Percentiles rank a stretch among this genome's conserved stretches.
Evolutionary conservation across 2,329 filamentous ascomycete species (phyloP).

Genomic region (Elsinoe fawcettii): DNA sequence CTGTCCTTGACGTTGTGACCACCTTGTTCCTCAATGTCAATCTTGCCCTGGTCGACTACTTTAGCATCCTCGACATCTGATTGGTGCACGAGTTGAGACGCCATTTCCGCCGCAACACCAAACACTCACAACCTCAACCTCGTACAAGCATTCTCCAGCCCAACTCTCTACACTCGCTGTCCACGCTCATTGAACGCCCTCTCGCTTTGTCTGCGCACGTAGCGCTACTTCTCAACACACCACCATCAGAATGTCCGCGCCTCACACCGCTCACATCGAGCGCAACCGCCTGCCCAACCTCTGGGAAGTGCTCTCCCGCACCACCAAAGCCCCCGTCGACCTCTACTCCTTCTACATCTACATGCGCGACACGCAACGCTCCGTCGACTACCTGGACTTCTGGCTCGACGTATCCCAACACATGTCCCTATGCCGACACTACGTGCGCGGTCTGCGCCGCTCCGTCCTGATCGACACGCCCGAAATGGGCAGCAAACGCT

Average conservation of each 20-base stretch:
- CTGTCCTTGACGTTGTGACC: neutral
- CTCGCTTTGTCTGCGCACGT: neutral
- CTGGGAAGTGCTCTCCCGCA: slow-evolving; percentile 88
- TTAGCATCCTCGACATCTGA: neutral
- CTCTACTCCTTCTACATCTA: slow-evolving; percentile 99
- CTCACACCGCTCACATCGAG: neutral
- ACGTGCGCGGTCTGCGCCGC: slow-evolving; percentile 87
- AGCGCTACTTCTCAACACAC: neutral
- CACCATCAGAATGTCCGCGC: slow-evolving; percentile 4
- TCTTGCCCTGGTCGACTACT: neutral
- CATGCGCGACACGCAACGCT: slow-evolving; percentile 97
- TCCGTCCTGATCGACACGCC: slow-evolving; percentile 91
- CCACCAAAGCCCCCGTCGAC: slow-evolving; percentile 91
- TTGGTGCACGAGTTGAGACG: neutral
- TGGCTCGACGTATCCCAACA: slow-evolving; percentile 99
- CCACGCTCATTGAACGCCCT: neutral
- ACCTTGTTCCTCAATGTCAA: neutral
- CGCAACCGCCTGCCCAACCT: slow-evolving; percentile 87
- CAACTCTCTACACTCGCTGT: neutral
- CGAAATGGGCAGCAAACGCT: slow-evolving; percentile 76
- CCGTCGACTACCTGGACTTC: slow-evolving; percentile 96
- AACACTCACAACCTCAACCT: slow-evolving; percentile 4
- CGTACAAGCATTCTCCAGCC: neutral
- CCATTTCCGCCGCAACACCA: slow-evolving; percentile 5
- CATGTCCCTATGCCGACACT: slow-evolving; percentile 94